Evolutionary conservation across 495 filamentous ascomycete species (phyloP).

Genomic region (Neurospora sp.): DNA sequence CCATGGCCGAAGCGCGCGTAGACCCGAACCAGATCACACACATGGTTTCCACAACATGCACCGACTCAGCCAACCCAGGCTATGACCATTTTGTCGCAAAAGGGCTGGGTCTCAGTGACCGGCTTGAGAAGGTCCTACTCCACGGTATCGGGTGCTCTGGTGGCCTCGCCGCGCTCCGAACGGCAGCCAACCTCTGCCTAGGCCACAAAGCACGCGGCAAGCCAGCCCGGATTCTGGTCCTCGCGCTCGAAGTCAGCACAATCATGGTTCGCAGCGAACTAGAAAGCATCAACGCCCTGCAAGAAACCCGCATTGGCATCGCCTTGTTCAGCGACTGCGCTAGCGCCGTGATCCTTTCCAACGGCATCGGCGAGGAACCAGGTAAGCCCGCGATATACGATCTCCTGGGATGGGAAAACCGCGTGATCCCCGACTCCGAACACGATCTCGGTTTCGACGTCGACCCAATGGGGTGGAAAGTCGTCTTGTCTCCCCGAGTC

Average conservation of each 20-base stretch:
- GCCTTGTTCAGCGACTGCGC: constrained; percentile 57
- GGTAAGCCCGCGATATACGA: constrained; percentile 34
- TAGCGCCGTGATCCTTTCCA: constrained; percentile 48
- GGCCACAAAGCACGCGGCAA: constrained; percentile 42
- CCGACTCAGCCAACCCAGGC: constrained; percentile 58
- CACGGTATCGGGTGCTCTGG: constrained; percentile 58
- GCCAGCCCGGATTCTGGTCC: constrained; percentile 46
- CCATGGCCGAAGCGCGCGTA: constrained; percentile 44
- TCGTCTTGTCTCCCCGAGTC: constrained; percentile 47
- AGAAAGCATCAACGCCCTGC: constrained; percentile 40
- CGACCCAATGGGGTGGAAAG: constrained; percentile 51
- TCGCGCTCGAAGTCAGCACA: constrained; percentile 53
- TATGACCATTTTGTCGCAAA: constrained; percentile 55
- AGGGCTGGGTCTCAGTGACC: constrained; percentile 36
- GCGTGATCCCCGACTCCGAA: constrained; percentile 45
- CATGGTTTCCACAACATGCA: constrained; percentile 56
- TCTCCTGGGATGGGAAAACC: constrained; percentile 50
- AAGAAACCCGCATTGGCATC: constrained; percentile 47
- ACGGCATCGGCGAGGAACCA: constrained; percentile 32
- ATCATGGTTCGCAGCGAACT: constrained; percentile 49
- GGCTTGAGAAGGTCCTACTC: constrained; percentile 48
- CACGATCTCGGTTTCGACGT: constrained; percentile 50
- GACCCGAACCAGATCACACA: constrained; percentile 48
- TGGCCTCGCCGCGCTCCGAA: constrained; percentile 51
- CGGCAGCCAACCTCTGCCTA: constrained; percentile 50